A percentile compares a stretch with the other conserved stretches of the same genome.
phyloP scores from a whole-genome alignment of 2,329 filamentous ascomycete species.

The Thielaviopsis populi region DNA sequence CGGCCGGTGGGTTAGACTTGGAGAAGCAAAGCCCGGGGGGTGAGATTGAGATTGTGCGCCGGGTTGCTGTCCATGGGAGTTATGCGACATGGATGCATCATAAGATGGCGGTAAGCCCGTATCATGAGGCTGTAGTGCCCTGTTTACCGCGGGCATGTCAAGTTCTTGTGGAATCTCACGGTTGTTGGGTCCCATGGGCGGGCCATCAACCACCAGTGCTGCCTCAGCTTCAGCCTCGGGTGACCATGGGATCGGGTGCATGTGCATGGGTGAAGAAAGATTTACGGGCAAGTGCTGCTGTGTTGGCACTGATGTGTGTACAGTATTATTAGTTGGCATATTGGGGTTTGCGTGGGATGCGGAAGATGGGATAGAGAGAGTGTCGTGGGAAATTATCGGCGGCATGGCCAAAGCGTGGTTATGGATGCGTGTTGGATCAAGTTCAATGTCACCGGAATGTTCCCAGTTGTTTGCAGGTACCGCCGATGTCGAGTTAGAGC shows the following conservation, averaged over 20 bases:
- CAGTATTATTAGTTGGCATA: not conserved
- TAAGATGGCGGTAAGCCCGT: constrained; percentile 12
- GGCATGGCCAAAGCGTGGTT: not conserved
- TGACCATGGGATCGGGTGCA: constrained; percentile 9
- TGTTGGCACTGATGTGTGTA: not conserved
- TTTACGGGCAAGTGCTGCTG: not conserved
- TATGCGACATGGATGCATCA: constrained; percentile 12
- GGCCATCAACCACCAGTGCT: constrained; percentile 15
- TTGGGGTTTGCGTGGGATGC: not conserved
- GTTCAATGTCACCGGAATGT: not conserved
- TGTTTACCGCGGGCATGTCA: constrained; percentile 6
- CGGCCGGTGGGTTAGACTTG: not conserved
- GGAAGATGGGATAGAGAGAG: not conserved
- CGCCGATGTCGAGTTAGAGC: not conserved
- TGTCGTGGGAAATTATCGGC: not conserved
- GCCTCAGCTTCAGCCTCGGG: constrained; percentile 15
- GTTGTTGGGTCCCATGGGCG: constrained; percentile 15
- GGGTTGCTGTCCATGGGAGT: not conserved
- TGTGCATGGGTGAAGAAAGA: not conserved
- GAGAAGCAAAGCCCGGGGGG: not conserved
- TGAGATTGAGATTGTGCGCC: not conserved
- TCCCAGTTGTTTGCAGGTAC: not conserved
- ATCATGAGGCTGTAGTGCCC: not conserved
- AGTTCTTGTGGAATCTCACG: constrained; percentile 14
- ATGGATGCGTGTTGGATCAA: not conserved